Conservation (phyloP, 345 rosid genomes). For the Luvunga scandens region DNA sequence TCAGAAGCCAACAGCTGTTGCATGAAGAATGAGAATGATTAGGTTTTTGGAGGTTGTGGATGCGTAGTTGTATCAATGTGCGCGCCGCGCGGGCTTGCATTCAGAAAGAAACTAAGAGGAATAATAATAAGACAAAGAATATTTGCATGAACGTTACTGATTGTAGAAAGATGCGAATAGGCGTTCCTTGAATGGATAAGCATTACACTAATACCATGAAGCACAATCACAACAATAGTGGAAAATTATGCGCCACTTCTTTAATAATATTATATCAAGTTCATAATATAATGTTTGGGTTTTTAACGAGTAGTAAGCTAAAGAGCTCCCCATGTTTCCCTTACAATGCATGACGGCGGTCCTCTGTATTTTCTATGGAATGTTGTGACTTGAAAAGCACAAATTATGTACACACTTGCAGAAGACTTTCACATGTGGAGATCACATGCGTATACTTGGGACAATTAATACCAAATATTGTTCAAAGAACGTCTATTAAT, state of each 20-base stretch:
- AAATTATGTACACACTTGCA: no score
- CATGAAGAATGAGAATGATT: background rate
- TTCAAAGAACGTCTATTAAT: no score
- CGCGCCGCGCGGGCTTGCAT: background rate
- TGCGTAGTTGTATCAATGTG: background rate
- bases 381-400: no score
- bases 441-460: no score
- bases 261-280: no score
- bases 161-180: background rate
- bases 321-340: no score
- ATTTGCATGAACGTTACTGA: conserved; percentile 2
- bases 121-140: background rate
- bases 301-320: no score
- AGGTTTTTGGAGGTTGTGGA: background rate
- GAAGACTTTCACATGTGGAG: no score
- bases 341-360: no score
- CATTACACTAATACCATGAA: background rate
- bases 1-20: background rate
- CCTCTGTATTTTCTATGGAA: no score
- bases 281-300: no score
- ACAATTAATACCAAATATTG: no score
- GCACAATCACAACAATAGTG: background rate
- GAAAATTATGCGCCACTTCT: background rate
- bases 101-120: background rate
- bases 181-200: conserved; percentile 6